Conservation (phyloP, 352 stramenopile species). For the Thalassiosira ordinaria region DNA sequence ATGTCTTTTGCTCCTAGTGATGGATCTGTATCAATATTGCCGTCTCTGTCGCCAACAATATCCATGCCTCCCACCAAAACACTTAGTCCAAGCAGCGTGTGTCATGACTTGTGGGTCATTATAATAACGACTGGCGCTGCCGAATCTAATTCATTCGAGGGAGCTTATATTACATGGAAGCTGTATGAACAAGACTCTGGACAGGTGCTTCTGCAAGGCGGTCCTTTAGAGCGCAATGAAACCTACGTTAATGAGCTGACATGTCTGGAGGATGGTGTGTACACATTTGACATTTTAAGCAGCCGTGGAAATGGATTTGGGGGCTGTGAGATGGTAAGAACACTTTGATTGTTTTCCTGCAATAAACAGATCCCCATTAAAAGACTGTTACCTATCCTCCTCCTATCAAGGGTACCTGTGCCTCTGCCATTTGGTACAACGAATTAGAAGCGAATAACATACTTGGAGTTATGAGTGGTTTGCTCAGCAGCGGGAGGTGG, state of each 20-base stretch:
- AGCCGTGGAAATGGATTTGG: neutral
- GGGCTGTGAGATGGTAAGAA: too few relatives aligned
- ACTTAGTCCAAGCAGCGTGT: neutral
- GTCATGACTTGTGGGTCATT: neutral
- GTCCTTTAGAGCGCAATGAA: neutral
- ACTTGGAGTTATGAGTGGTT: neutral
- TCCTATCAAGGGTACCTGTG: too few relatives aligned
- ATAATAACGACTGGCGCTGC: neutral
- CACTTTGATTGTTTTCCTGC: too few relatives aligned
- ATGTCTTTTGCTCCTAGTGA: neutral
- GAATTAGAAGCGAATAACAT: too few relatives aligned
- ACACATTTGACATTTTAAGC: neutral
- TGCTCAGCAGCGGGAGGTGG: neutral
- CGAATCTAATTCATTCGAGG: neutral
- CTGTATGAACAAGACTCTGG: neutral
- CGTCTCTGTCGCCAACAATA: neutral
- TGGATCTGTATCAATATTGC: neutral
- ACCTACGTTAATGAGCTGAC: neutral
- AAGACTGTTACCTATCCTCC: too few relatives aligned
- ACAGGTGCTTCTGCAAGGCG: neutral
- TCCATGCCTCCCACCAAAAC: neutral
- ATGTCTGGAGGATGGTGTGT: neutral
- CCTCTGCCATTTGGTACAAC: too few relatives aligned
- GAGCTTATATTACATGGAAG: neutral
- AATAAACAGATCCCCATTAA: too few relatives aligned